Evolutionary conservation across 73 alveolate species (phyloP).

Genomic region (Paraurostyla sp.): DNA sequence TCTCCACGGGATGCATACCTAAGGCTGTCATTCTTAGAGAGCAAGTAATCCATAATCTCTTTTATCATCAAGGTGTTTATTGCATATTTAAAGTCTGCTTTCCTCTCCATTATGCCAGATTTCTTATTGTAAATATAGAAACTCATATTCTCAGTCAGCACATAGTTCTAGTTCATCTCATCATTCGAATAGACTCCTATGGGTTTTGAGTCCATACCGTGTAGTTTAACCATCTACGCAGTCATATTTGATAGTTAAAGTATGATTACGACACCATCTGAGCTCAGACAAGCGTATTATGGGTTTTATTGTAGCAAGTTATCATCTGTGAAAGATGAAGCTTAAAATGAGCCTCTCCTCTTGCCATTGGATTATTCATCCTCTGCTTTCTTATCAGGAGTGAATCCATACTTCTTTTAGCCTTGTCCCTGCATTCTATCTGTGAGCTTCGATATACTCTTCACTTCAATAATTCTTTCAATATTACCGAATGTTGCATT

Average conservation of each 20-base stretch:
- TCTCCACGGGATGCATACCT: not conserved
- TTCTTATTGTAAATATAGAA: slow-evolving; percentile 49
- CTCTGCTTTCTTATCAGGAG: slow-evolving; percentile 2
- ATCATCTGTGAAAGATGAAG: not conserved
- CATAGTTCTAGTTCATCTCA: slow-evolving; percentile 35
- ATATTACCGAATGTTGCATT: slow-evolving; percentile 5
- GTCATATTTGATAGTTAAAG: not conserved
- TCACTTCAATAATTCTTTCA: not conserved
- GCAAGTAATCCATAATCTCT: slow-evolving; percentile 37
- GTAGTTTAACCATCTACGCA: not conserved
- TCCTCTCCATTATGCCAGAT: slow-evolving; percentile 54
- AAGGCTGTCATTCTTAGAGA: slow-evolving; percentile 3
- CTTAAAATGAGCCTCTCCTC: slow-evolving; percentile 38
- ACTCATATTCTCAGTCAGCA: slow-evolving; percentile 48
- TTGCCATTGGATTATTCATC: not conserved
- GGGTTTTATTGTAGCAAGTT: not conserved
- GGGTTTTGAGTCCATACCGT: slow-evolving; percentile 53
- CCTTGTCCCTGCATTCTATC: slow-evolving; percentile 4
- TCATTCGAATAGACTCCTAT: slow-evolving; percentile 66
- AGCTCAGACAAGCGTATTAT: not conserved
- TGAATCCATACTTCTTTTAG: not conserved
- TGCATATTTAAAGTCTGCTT: slow-evolving; percentile 56
- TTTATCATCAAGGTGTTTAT: slow-evolving; percentile 23
- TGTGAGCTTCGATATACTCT: not conserved
- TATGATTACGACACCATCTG: not conserved